Evolutionary conservation across 2,329 filamentous ascomycete species (phyloP), one percentile per base, ranked within the genome.

Genomic region (Fusarium liriodendri): DNA sequence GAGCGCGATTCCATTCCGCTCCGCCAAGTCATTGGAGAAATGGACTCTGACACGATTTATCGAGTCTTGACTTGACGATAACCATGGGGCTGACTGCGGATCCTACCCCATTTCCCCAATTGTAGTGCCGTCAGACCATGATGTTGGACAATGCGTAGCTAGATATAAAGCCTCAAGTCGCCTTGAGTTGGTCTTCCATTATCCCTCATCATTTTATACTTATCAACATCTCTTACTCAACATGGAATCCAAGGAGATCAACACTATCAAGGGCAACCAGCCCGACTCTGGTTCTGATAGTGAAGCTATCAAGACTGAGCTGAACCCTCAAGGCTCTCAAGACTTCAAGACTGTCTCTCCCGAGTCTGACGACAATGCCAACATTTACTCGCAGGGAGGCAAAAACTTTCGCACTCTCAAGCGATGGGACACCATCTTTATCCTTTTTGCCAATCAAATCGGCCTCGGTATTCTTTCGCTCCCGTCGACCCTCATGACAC

Each of bases 401-500:
- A 77, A 78, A 18, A 76, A 69, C 45, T 78, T 76, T 42, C 71
- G 76, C 18, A 78, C 76, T 1, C 61, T 78, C 7, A 75, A 73
- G 20, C 25, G 75, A 52, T 77, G 75, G 73, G 76, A 76, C 25
- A 76, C 75, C 7, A 73, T 77, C 20, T 76, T 78, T 14, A 70
- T 76, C 7, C 67, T 78, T 5, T 72, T 78, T 7, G 71, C 76
- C 16, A 78, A 78, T 22, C 76, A 79, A 54, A 71, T 79, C 62
- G 77, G 74, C 29, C 75, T 80, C 6, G 79, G 79, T 29, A 79
- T 80, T 80, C 91, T 93, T 88, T 92, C 90, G 1, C 93, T 93
- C 72, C 91, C 91, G 1, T 92, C 90, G 81, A 92, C 90, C 0
- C 92, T 93, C 80, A 90, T 90, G 6, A 83, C 91, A 14, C 85